Evolutionary conservation across 2,329 filamentous ascomycete genomes (phyloP), one percentile per base, ranked within the genome.

Genomic region (Neonectria neomacrospora): DNA sequence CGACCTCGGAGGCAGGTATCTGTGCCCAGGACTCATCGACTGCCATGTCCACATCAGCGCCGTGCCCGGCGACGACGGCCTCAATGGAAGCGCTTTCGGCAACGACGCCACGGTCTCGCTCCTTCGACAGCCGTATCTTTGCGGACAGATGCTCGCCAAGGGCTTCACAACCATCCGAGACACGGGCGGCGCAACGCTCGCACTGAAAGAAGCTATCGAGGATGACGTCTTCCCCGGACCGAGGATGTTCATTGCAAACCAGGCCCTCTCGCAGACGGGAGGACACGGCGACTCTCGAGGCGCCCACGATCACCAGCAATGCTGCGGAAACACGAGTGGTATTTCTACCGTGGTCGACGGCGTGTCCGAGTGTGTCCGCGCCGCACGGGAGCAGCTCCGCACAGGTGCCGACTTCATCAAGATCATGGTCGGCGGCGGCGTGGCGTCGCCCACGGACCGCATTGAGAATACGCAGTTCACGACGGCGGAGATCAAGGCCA

Each of bases 151-250:
- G 76, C 79, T 89, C 0, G 73, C 76, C 42, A 80, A 86, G 18
- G 87, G 87, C 1, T 89, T 88, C 75, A 89, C 87, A 1, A 84
- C 80, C 2, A 80, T 86, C 3, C 81, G 87, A 3, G 87, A 90
- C 70, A 86, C 83, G 34, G 87, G 86, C 1, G 87, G 87, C 4
- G 86, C 86, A 1, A 78, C 79, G 0, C 74, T 84, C 0, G 83
- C 86, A 1, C 76, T 90, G 18, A 85, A 85, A 66, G 80, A 88
- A 67, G 86, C 87, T 1, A 79, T 89, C 16, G 80, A 78, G 1
- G 85, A 89, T n/a, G 81, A 82, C 2, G 79, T 88, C 0, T 80
- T 85, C 41, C 81, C 82, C 1, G 87, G 86, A 0, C 87, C 86
- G 0, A 75, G 86, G 11, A 71, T 89, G 3, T 87, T 88, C 72